A percentile compares a stretch with the other conserved stretches of the same genome.
Conservation (phyloP, 495 filamentous ascomycete genomes). For the Pseudotulostoma volvatum region DNA sequence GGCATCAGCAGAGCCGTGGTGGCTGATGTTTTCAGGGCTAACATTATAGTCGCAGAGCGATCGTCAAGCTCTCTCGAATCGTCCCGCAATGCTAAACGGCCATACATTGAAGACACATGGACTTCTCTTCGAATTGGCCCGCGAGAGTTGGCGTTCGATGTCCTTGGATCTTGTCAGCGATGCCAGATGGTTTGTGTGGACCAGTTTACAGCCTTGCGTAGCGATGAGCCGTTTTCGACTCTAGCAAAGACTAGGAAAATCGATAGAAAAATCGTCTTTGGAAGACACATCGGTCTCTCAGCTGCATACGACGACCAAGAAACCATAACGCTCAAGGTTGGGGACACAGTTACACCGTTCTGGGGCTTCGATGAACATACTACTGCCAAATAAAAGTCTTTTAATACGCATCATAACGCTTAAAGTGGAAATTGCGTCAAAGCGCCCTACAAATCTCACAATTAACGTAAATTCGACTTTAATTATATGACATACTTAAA, state of each 20-base stretch:
- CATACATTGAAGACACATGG: conserved; percentile 41
- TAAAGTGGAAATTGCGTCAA: too few relatives aligned
- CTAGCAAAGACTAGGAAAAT: conserved; percentile 70
- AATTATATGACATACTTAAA: too few relatives aligned
- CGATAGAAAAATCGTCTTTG: conserved; percentile 73
- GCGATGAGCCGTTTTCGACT: conserved; percentile 76
- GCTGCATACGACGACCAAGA: conserved; percentile 8
- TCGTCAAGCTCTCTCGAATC: conserved; percentile 13
- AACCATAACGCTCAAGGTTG: conserved; percentile 24
- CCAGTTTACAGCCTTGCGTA: conserved; percentile 59
- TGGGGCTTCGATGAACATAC: conserved; percentile 9
- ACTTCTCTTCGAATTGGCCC: conserved; percentile 21
- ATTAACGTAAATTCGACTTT: too few relatives aligned
- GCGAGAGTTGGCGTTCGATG: conserved; percentile 34
- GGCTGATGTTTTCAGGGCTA: conserved; percentile 65
- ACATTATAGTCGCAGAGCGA: conserved; percentile 55
- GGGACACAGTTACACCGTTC: conserved; percentile 23
- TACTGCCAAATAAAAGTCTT: too few relatives aligned
- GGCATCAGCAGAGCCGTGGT: conserved; percentile 36
- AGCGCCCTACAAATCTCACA: too few relatives aligned
- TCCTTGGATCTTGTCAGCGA: conserved; percentile 66
- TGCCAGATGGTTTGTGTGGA: conserved; percentile 96
- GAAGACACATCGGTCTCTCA: conserved; percentile 46
- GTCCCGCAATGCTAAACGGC: conserved; percentile 26
- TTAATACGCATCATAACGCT: too few relatives aligned